Evolutionary conservation across 2,329 filamentous ascomycete species (phyloP).

Genomic region (Fusarium sp.): DNA sequence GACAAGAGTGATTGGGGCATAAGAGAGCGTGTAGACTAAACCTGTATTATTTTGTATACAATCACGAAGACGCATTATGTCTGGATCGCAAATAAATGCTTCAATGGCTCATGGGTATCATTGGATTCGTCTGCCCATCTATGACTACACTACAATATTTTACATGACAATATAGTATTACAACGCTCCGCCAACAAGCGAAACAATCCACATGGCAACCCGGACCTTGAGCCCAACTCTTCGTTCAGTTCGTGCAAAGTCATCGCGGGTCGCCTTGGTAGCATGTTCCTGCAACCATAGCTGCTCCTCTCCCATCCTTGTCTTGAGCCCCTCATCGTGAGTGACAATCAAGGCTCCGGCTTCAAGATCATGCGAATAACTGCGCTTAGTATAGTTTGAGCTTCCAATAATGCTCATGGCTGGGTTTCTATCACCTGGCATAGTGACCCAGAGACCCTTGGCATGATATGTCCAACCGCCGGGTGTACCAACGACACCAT

Average conservation of each 20-base stretch:
- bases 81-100: not conserved
- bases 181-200: constrained; percentile 86
- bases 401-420: constrained; percentile 88
- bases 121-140: not conserved
- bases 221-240: constrained; percentile 87
- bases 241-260: constrained; percentile 83
- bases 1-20: constrained; percentile 52
- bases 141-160: constrained; percentile 25
- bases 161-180: constrained; percentile 53
- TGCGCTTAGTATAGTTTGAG: constrained; percentile 95
- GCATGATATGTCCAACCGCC: constrained; percentile 98
- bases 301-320: constrained; percentile 81
- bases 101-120: constrained; percentile 24
- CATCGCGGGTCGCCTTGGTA: constrained; percentile 74
- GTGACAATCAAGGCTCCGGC: constrained; percentile 90
- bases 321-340: constrained; percentile 75
- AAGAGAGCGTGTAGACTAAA: constrained; percentile 42
- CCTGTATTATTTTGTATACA: constrained; percentile 47
- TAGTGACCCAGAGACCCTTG: constrained; percentile 91
- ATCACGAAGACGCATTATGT: constrained; percentile 13
- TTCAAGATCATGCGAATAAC: constrained; percentile 92
- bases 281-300: constrained; percentile 82
- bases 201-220: constrained; percentile 93
- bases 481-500: constrained; percentile 81
- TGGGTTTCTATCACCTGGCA: constrained; percentile 73